These are phyloP conservation scores for Oehlia diaphana DNA, from an alignment of 192 early-diverging fungal species.

Conservation along the genomic window DNA sequence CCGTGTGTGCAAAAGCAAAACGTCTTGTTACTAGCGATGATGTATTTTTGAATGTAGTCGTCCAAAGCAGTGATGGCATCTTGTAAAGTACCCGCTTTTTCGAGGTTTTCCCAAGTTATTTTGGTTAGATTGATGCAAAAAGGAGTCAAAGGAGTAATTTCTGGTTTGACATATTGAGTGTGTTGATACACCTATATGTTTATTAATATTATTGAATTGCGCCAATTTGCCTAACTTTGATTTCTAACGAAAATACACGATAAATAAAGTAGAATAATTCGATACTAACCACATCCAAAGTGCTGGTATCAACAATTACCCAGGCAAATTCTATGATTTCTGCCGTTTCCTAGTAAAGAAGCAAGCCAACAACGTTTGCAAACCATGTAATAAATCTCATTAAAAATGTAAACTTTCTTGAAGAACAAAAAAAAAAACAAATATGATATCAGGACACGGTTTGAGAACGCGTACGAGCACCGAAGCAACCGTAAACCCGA, in stretches of 20 bases:
- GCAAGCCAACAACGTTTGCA: conserved; percentile 23
- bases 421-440: conserved; percentile 23
- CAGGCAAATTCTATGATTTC: conserved; percentile 62
- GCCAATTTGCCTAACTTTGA: neutral
- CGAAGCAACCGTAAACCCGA: conserved; percentile 22
- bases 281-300: conserved; percentile 38
- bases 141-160: conserved; percentile 50
- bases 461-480: conserved; percentile 26
- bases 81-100: conserved; percentile 50
- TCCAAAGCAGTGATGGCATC: conserved; percentile 57
- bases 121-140: conserved; percentile 63
- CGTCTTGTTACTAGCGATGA: conserved; percentile 45
- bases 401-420: conserved; percentile 24
- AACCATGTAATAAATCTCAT: conserved; percentile 30
- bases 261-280: neutral
- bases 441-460: conserved; percentile 22
- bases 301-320: conserved; percentile 48
- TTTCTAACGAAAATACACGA: neutral
- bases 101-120: conserved; percentile 55
- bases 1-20: conserved; percentile 77
- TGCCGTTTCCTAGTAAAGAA: conserved; percentile 49
- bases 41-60: conserved; percentile 51
- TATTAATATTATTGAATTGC: neutral
- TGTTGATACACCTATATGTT: conserved; percentile 41
- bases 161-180: conserved; percentile 50